These are phyloP conservation scores for Yamadazyma akitaensis DNA, from an alignment of 805 yeast genomes.

Conservation along the genomic window DNA sequence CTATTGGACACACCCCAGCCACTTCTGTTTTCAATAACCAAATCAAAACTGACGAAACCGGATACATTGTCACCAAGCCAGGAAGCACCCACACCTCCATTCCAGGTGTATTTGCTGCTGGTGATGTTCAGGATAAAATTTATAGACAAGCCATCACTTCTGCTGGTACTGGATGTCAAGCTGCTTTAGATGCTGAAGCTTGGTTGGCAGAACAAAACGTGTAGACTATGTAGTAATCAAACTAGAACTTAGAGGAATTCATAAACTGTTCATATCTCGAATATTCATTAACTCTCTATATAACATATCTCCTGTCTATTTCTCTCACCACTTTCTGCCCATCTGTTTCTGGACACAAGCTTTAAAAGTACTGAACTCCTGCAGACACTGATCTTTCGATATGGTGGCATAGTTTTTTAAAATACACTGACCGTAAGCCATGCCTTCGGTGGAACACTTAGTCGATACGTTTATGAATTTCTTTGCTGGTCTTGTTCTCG, in stretches of 20 bases:
- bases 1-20: constrained; percentile 97
- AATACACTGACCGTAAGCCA: constrained; percentile 55
- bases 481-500: constrained; percentile 36
- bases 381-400: constrained; percentile 48
- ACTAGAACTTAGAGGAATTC: not conserved
- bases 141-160: constrained; percentile 99
- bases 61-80: constrained; percentile 85
- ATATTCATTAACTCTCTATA: not conserved
- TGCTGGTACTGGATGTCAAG: constrained; percentile 99
- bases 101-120: constrained; percentile 95
- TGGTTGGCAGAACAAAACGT: constrained; percentile 57
- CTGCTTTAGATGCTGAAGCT: constrained; percentile 93
- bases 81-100: constrained; percentile 85
- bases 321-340: constrained; percentile 17
- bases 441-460: constrained; percentile 41
- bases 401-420: constrained; percentile 48
- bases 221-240: not conserved
- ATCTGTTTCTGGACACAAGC: constrained; percentile 39
- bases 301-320: not conserved
- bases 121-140: constrained; percentile 95
- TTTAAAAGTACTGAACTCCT: constrained; percentile 49
- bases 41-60: constrained; percentile 79
- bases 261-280: not conserved
- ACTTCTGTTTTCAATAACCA: constrained; percentile 76
- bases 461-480: constrained; percentile 37